phyloP scores from a whole-genome alignment of 164 flowering plant species.

The Annona squamosa region DNA sequence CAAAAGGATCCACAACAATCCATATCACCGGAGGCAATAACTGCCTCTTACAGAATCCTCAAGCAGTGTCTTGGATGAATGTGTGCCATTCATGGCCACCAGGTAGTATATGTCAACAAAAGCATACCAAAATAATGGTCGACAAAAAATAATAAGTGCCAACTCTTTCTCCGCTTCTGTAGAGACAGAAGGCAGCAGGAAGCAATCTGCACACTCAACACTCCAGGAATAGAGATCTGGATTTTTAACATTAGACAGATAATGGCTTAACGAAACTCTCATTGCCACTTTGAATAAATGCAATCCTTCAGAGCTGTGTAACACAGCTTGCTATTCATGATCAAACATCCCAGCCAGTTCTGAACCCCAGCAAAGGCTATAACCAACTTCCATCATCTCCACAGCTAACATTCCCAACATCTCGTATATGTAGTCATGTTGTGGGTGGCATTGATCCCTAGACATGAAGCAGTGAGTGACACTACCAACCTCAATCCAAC shows the following conservation, averaged over 20 bases:
- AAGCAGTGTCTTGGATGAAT: not conserved
- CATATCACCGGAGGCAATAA: not conserved
- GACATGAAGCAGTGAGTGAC: slow-evolving; percentile 42
- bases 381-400: slow-evolving; percentile 44
- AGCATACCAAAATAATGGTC: not conserved
- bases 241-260: not conserved
- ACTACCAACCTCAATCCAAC: slow-evolving; percentile 69
- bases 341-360: slow-evolving; percentile 13
- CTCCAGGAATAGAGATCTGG: not conserved
- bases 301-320: not conserved
- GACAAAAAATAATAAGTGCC: not conserved
- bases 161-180: not conserved
- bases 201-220: not conserved
- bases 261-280: not conserved
- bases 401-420: slow-evolving; percentile 34
- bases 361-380: slow-evolving; percentile 18
- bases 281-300: not conserved
- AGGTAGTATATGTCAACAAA: not conserved
- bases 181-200: not conserved
- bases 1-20: not conserved
- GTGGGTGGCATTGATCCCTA: slow-evolving; percentile 54
- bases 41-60: not conserved
- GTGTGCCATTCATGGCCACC: not conserved
- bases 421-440: slow-evolving; percentile 33
- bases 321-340: slow-evolving; percentile 12